phyloP scores from a whole-genome alignment of 1,284 basidiomycete genomes.

The Moesziomyces globuligerus region DNA sequence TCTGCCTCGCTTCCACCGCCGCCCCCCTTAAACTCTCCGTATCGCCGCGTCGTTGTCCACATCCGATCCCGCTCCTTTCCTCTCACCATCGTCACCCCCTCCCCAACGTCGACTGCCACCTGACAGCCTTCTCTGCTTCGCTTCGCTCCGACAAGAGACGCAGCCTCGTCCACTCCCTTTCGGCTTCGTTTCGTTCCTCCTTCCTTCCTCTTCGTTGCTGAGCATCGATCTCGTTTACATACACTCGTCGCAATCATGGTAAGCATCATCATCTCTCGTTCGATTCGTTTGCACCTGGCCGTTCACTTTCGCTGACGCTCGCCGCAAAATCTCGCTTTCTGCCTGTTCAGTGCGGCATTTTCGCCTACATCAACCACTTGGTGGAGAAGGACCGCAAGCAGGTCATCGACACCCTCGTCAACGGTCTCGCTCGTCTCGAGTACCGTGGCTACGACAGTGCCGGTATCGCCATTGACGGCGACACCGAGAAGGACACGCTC shows the following conservation, averaged over 20 bases:
- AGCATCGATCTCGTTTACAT: conserved; percentile 27
- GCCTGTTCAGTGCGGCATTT: conserved; percentile 64
- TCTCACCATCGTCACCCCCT: conserved; percentile 16
- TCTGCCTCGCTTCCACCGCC: conserved; percentile 1
- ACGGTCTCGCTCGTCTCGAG: conserved; percentile 92
- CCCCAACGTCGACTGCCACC: not conserved
- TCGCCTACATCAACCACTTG: conserved; percentile 67
- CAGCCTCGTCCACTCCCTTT: conserved; percentile 20
- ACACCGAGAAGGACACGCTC: conserved; percentile 78
- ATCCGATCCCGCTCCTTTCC: conserved; percentile 7
- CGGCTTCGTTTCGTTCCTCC: conserved; percentile 13
- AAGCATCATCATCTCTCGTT: conserved; percentile 4
- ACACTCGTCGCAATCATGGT: conserved; percentile 31
- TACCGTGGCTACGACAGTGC: conserved; percentile 99
- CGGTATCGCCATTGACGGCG: conserved; percentile 89
- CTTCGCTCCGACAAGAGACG: conserved; percentile 22
- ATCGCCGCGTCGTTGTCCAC: conserved; percentile 11
- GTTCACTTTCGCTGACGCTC: not conserved
- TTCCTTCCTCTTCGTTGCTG: conserved; percentile 22
- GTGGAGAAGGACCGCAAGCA: conserved; percentile 81
- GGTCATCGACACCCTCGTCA: conserved; percentile 89
- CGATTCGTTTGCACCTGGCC: not conserved
- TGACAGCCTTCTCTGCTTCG: conserved; percentile 7
- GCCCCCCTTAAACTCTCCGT: conserved; percentile 26
- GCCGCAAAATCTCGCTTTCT: not conserved